A percentile compares a stretch with the other conserved stretches of the same genome.
Evolutionary conservation across 1,284 basidiomycete species (phyloP).

Genomic region (Xerocomus minutiporus): DNA sequence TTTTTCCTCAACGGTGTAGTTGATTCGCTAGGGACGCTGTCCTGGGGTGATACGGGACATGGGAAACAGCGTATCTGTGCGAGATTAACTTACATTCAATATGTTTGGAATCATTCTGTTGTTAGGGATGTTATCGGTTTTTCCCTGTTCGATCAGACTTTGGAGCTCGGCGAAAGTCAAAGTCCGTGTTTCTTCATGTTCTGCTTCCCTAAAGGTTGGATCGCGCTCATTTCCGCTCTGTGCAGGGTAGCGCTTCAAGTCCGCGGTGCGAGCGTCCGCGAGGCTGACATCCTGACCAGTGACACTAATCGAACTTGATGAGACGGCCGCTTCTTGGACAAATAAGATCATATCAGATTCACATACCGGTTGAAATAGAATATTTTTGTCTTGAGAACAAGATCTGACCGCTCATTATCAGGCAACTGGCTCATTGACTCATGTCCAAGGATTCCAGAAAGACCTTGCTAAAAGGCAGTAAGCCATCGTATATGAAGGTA

Average conservation of each 20-base stretch:
- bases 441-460: constrained; percentile 49
- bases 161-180: constrained; percentile 66
- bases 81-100: constrained; percentile 50
- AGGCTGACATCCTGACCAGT: constrained; percentile 26
- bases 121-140: constrained; percentile 69
- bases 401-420: constrained; percentile 42
- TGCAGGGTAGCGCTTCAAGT: constrained; percentile 5
- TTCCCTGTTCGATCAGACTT: constrained; percentile 63
- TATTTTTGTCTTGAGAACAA: constrained; percentile 50
- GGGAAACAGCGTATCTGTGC: constrained; percentile 2
- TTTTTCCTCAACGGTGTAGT: constrained; percentile 47
- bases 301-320: constrained; percentile 30
- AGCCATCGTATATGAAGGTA: not conserved
- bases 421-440: constrained; percentile 35
- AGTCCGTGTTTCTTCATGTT: constrained; percentile 36
- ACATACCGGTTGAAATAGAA: constrained; percentile 71
- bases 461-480: constrained; percentile 48
- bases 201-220: constrained; percentile 4
- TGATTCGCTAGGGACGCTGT: constrained; percentile 51
- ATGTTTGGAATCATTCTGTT: constrained; percentile 63
- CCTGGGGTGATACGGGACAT: constrained; percentile 32
- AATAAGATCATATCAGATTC: constrained; percentile 3
- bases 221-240: constrained; percentile 22
- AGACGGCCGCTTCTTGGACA: constrained; percentile 3
- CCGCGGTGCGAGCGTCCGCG: constrained; percentile 19